phyloP scores from a whole-genome alignment of 441 rosid genomes.

The Aquilaria agallochum region DNA sequence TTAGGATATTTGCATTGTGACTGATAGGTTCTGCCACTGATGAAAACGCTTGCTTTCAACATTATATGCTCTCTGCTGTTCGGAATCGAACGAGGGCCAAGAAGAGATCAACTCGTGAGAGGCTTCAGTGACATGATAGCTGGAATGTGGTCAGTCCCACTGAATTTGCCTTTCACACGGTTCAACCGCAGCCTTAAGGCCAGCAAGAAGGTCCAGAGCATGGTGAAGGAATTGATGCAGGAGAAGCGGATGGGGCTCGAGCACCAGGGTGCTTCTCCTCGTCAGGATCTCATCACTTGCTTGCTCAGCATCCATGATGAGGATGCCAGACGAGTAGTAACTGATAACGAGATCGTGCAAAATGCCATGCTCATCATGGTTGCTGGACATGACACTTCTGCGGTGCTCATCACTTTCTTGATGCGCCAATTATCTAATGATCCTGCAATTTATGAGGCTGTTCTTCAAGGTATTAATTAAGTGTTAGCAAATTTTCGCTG shows the following conservation, averaged over 20 bases:
- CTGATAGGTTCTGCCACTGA: conserved; percentile 26
- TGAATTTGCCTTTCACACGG: conserved; percentile 47
- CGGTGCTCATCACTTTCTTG: conserved; percentile 39
- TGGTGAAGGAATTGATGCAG: conserved; percentile 26
- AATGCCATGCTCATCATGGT: conserved; percentile 42
- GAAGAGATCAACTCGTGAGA: conserved; percentile 29
- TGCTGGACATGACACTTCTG: conserved; percentile 52
- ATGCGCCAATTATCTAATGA: conserved; percentile 36
- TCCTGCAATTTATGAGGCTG: conserved; percentile 30
- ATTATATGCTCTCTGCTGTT: conserved; percentile 42
- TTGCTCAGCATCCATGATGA: conserved; percentile 26
- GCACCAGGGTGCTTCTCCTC: conserved; percentile 19
- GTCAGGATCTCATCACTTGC: conserved; percentile 40
- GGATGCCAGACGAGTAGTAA: conserved; percentile 16
- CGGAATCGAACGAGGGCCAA: conserved; percentile 32
- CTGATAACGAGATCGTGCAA: conserved; percentile 45
- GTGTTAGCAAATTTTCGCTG: too few species aligned
- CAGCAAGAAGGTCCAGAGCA: conserved; percentile 21
- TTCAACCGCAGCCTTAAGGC: conserved; percentile 38
- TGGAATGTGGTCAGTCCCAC: conserved; percentile 54
- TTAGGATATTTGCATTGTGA: not conserved
- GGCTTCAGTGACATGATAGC: conserved; percentile 30
- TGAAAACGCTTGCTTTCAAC: conserved; percentile 39
- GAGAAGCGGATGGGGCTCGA: conserved; percentile 32
- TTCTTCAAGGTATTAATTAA: conserved; percentile 36